phyloP scores from a whole-genome alignment of 2,329 filamentous ascomycete species.

The Emericellopsis atlantica region DNA sequence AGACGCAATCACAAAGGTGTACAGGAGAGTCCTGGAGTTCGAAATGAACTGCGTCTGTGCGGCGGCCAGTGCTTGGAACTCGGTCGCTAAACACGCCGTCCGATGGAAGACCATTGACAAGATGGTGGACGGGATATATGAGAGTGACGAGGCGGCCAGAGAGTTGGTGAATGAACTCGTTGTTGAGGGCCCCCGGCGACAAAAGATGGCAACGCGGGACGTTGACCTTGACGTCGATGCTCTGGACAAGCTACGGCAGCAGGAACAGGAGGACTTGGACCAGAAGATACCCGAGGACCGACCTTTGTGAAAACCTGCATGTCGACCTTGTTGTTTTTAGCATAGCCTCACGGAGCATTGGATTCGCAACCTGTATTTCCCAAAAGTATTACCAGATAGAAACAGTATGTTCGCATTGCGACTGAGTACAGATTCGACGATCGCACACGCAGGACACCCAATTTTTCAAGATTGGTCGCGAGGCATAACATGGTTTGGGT shows the following conservation, averaged over 20 bases:
- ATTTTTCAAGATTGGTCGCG: no score
- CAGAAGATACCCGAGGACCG: neutral
- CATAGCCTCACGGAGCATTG: no score
- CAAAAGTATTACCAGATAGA: no score
- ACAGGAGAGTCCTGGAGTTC: conserved; percentile 19
- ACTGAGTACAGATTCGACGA: no score
- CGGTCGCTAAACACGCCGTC: conserved; percentile 21
- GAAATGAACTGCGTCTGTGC: conserved; percentile 27
- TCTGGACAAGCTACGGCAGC: neutral
- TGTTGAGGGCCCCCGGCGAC: conserved; percentile 1
- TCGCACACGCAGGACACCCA: no score
- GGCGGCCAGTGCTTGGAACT: conserved; percentile 21
- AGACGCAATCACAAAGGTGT: conserved; percentile 13
- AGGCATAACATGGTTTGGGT: no score
- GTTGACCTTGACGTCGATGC: conserved; percentile 3
- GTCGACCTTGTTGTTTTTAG: no score
- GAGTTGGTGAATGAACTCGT: conserved; percentile 8
- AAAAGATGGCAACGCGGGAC: conserved; percentile 1
- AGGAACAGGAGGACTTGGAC: neutral
- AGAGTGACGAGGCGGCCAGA: conserved; percentile 12
- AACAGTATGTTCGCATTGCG: no score
- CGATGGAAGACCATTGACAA: conserved; percentile 16
- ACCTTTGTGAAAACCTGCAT: neutral
- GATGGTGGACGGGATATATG: conserved; percentile 12
- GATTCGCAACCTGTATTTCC: no score